Percentiles rank a stretch among this genome's conserved stretches.
phyloP scores from a whole-genome alignment of 176 grass and related monocot species.

The Eragrostis curvula region DNA sequence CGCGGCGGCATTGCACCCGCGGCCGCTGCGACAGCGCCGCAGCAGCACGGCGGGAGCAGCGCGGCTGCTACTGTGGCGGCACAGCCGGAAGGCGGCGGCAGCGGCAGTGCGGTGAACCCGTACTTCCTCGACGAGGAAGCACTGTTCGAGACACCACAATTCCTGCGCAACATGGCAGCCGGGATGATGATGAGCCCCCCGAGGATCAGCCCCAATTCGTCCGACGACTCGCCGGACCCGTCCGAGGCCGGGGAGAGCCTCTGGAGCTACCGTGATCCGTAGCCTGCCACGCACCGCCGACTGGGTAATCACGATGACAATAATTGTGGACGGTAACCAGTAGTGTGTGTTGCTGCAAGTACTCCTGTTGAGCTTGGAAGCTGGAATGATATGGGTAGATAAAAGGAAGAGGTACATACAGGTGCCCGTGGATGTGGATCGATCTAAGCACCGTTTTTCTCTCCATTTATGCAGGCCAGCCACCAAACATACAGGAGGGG shows the following conservation, averaged over 20 bases:
- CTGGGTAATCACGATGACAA: background rate
- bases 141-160: conserved; percentile 83
- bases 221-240: conserved; percentile 54
- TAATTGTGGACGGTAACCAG: background rate
- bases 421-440: background rate
- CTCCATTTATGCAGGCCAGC: conserved; percentile 12
- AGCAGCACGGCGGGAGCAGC: conserved; percentile 3
- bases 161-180: conserved; percentile 85
- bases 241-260: conserved; percentile 58
- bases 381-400: conserved; percentile 14
- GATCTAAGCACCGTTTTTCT: background rate
- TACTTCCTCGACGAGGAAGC: conserved; percentile 90
- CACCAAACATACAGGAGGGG: background rate
- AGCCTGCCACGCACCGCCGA: background rate
- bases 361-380: conserved; percentile 6
- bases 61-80: background rate
- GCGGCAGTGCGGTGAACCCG: background rate
- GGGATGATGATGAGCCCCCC: conserved; percentile 98
- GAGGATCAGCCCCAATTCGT: conserved; percentile 55
- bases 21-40: background rate
- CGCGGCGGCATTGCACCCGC: conserved; percentile 33
- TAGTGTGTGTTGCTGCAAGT: background rate
- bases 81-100: background rate
- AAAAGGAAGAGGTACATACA: conserved; percentile 4
- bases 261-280: conserved; percentile 77